Evolutionary conservation across 2,329 filamentous ascomycete species (phyloP).

Genomic region (Metarhizium guizhouense): DNA sequence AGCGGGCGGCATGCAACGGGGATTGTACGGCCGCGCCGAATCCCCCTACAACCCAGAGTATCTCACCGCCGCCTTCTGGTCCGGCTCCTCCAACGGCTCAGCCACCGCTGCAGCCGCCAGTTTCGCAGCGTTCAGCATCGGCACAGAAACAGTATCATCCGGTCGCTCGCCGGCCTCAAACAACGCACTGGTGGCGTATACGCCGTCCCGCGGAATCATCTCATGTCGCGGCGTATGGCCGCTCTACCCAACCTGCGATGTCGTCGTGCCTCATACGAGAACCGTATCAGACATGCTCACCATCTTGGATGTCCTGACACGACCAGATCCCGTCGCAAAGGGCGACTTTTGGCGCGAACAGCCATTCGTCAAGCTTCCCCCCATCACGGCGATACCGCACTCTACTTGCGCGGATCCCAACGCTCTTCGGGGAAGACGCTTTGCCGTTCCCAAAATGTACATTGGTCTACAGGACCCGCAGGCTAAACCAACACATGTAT

Average conservation of each 20-base stretch:
- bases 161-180: constrained; percentile 45
- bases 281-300: constrained; percentile 38
- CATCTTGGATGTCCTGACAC: constrained; percentile 36
- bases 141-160: constrained; percentile 44
- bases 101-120: constrained; percentile 38
- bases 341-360: constrained; percentile 48
- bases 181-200: constrained; percentile 44
- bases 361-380: constrained; percentile 28
- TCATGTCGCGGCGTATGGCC: constrained; percentile 43
- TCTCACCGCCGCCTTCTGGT: constrained; percentile 43
- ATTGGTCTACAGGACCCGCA: constrained; percentile 26
- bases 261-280: constrained; percentile 40
- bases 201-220: constrained; percentile 41
- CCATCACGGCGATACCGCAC: constrained; percentile 16
- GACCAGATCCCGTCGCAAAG: constrained; percentile 27
- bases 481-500: constrained; percentile 10
- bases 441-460: constrained; percentile 42
- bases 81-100: constrained; percentile 46
- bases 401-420: constrained; percentile 1
- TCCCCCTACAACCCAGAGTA: constrained; percentile 44
- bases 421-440: constrained; percentile 30
- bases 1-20: constrained; percentile 46
- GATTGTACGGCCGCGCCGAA: constrained; percentile 44
- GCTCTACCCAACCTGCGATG: constrained; percentile 44
- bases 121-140: constrained; percentile 43